Conservation (phyloP, 768 basidiomycete genomes). For the Leccinum broughii region DNA sequence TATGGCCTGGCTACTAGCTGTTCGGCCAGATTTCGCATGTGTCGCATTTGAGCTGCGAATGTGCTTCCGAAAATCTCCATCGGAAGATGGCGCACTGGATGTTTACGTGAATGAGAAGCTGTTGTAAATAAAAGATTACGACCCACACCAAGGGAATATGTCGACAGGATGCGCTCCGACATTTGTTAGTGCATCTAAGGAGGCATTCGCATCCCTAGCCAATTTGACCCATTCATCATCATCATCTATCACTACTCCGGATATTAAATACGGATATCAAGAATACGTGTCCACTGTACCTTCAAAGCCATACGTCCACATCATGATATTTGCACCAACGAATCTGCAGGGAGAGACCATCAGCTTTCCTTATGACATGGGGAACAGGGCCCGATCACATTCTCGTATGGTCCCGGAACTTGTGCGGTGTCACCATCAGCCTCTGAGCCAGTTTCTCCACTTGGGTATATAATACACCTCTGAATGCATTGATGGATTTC, state of each 20-base stretch:
- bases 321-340: slow-evolving; percentile 7
- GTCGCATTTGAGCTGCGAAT: slow-evolving; percentile 7
- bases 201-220: slow-evolving; percentile 6
- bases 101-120: neutral
- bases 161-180: slow-evolving; percentile 11
- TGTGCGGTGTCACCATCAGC: neutral
- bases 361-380: neutral
- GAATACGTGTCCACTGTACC: neutral
- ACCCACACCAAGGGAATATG: slow-evolving; percentile 9
- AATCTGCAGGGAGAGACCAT: neutral
- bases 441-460: slow-evolving; percentile 1
- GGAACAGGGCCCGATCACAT: neutral
- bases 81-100: slow-evolving; percentile 5
- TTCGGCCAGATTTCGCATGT: slow-evolving; percentile 4
- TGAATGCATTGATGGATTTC: neutral
- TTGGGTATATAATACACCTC: neutral
- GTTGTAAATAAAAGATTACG: neutral
- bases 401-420: slow-evolving; percentile 4
- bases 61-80: slow-evolving; percentile 3
- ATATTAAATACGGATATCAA: neutral
- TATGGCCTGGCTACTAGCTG: slow-evolving; percentile 3
- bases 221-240: slow-evolving; percentile 6
- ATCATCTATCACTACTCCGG: slow-evolving; percentile 1
- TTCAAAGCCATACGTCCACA: slow-evolving; percentile 7
- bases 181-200: slow-evolving; percentile 3